These are phyloP conservation scores for Phaffia australis DNA, from an alignment of 768 basidiomycete genomes.

Conservation along the genomic window DNA sequence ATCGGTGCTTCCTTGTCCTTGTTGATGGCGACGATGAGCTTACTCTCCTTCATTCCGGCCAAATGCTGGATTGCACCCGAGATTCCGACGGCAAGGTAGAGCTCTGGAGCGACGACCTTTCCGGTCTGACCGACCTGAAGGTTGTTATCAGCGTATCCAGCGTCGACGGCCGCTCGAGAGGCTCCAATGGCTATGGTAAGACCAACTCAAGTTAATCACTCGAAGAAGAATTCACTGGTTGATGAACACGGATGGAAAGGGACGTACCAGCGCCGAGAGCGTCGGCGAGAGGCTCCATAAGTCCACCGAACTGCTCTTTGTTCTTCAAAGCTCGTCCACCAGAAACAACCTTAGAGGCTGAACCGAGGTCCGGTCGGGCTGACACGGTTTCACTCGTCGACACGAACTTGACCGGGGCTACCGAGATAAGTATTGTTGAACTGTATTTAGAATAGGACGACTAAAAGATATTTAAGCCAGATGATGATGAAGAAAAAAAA, in stretches of 20 bases:
- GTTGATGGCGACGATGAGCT: constrained; percentile 95
- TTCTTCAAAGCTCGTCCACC: constrained; percentile 92
- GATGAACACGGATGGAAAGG: background rate
- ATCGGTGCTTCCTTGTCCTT: constrained; percentile 99
- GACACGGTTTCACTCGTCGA: constrained; percentile 64
- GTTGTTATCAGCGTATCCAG: constrained; percentile 95
- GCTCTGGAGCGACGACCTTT: constrained; percentile 91
- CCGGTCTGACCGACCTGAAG: constrained; percentile 99
- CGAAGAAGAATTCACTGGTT: background rate
- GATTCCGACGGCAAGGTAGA: constrained; percentile 93
- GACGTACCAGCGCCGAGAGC: constrained; percentile 58
- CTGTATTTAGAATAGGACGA: background rate
- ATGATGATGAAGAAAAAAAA: background rate
- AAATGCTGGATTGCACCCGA: constrained; percentile 98
- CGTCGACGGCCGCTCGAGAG: constrained; percentile 95
- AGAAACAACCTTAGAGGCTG: constrained; percentile 78
- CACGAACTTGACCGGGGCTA: constrained; percentile 39
- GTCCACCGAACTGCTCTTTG: constrained; percentile 77
- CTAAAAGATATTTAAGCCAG: background rate
- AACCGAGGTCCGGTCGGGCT: constrained; percentile 81
- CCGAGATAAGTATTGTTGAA: background rate
- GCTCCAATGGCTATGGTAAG: constrained; percentile 66
- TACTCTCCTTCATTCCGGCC: constrained; percentile 99
- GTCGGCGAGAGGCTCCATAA: constrained; percentile 85
- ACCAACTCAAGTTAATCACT: background rate